phyloP scores from a whole-genome alignment of 2,329 filamentous ascomycete genomes.

The Cercospora zeina region DNA sequence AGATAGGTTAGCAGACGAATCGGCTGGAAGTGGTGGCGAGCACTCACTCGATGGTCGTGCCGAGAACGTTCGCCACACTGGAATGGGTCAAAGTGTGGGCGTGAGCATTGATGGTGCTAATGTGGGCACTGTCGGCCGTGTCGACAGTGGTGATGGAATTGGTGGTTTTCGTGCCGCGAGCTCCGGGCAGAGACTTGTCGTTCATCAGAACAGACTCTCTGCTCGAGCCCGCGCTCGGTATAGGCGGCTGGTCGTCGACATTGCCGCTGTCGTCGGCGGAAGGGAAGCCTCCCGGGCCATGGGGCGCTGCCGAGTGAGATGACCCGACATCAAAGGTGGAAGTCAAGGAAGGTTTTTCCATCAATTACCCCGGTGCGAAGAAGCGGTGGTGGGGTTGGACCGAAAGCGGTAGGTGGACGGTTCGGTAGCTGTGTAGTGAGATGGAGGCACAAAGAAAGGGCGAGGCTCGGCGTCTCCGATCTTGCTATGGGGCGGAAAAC shows the following conservation, averaged over 20 bases:
- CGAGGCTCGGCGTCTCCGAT: slow-evolving; percentile 8
- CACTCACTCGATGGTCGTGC: slow-evolving; percentile 29
- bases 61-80: slow-evolving; percentile 26
- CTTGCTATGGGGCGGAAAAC: slow-evolving; percentile 1
- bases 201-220: slow-evolving; percentile 31
- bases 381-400: slow-evolving; percentile 16
- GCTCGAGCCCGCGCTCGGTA: slow-evolving; percentile 37
- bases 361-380: slow-evolving; percentile 26
- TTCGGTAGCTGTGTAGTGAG: background rate
- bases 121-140: slow-evolving; percentile 22
- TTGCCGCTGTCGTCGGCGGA: slow-evolving; percentile 32
- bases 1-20: slow-evolving; percentile 8
- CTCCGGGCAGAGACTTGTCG: slow-evolving; percentile 32
- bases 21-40: background rate
- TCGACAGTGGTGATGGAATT: slow-evolving; percentile 24
- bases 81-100: slow-evolving; percentile 29
- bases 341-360: slow-evolving; percentile 33
- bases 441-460: slow-evolving; percentile 16
- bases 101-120: slow-evolving; percentile 23
- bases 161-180: slow-evolving; percentile 30
- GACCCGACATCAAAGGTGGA: slow-evolving; percentile 29
- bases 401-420: background rate
- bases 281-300: slow-evolving; percentile 27
- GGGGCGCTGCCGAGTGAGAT: slow-evolving; percentile 28
- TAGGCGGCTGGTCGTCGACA: slow-evolving; percentile 36